Conservation (phyloP, 1,284 basidiomycete genomes). For the Rhizoctonia solani region DNA sequence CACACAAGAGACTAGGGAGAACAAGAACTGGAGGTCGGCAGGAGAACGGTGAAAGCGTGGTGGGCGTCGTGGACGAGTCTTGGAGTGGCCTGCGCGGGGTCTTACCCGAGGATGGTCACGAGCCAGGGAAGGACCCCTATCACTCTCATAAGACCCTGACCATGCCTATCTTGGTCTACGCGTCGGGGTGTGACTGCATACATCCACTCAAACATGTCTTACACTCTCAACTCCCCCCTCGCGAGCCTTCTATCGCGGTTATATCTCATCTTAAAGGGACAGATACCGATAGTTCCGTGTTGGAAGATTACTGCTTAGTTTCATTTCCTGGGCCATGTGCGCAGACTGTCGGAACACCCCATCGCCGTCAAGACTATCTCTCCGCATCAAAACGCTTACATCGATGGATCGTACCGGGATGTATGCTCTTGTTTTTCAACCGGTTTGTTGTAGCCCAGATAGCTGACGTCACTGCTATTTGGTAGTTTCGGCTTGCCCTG, state of each 20-base stretch:
- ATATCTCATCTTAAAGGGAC: background rate
- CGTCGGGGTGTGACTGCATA: background rate
- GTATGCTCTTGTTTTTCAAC: background rate
- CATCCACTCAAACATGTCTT: background rate
- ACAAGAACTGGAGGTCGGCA: constrained; percentile 12
- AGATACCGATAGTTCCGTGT: no score
- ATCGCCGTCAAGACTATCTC: constrained; percentile 11
- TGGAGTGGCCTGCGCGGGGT: constrained; percentile 22
- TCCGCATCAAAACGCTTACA: constrained; percentile 9
- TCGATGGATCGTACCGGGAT: background rate
- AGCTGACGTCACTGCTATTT: constrained; percentile 16
- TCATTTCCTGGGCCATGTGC: no score
- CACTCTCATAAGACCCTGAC: background rate
- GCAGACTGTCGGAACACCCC: background rate
- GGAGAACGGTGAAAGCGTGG: constrained; percentile 14
- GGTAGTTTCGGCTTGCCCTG: constrained; percentile 9
- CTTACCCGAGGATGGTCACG: constrained; percentile 20
- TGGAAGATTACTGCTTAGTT: no score
- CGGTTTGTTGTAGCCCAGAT: background rate
- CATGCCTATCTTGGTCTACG: background rate
- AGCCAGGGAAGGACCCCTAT: background rate
- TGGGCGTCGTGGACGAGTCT: constrained; percentile 18
- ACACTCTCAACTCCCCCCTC: constrained; percentile 7
- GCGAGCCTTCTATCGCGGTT: background rate
- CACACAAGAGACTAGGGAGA: background rate